Percentiles rank a stretch among this genome's conserved stretches.
These are phyloP conservation scores for Argentina anserina DNA, from an alignment of 306 rosid genomes.

Conservation along the genomic window DNA sequence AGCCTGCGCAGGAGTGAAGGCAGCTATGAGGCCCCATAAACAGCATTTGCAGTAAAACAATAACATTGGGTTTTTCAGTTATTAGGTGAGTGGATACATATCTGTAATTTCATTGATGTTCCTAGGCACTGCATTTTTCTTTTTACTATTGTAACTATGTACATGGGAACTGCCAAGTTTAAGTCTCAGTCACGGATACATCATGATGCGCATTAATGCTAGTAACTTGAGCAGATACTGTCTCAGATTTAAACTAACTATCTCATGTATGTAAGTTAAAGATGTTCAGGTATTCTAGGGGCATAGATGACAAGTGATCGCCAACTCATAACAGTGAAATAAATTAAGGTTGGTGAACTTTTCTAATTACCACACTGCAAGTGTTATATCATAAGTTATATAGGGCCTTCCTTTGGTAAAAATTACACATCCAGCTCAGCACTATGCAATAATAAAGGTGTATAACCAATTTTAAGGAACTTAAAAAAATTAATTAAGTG, in stretches of 20 bases:
- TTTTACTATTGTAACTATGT: not conserved
- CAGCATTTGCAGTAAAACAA: not conserved
- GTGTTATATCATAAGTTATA: not conserved
- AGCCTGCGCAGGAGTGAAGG: constrained; percentile 52
- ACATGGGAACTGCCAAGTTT: not conserved
- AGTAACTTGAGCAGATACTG: not conserved
- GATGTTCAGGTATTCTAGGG: not conserved
- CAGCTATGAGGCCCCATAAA: constrained; percentile 11
- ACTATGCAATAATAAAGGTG: not conserved
- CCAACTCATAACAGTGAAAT: not conserved
- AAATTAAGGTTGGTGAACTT: not conserved
- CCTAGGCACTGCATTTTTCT: not conserved
- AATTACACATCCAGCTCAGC: not conserved
- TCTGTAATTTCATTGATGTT: not conserved
- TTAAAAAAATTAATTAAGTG: not conserved
- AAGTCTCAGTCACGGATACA: not conserved
- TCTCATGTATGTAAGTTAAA: not conserved
- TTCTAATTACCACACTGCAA: not conserved
- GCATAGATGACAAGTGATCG: not conserved
- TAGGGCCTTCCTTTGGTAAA: not conserved
- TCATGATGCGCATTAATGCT: not conserved
- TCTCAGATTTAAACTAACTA: not conserved
- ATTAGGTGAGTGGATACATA: not conserved
- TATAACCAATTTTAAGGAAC: not conserved
- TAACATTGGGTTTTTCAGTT: constrained; percentile 19